These are phyloP conservation scores for Clarireedia homoeocarpa DNA, from an alignment of 2,329 filamentous ascomycete genomes.

Conservation along the genomic window DNA sequence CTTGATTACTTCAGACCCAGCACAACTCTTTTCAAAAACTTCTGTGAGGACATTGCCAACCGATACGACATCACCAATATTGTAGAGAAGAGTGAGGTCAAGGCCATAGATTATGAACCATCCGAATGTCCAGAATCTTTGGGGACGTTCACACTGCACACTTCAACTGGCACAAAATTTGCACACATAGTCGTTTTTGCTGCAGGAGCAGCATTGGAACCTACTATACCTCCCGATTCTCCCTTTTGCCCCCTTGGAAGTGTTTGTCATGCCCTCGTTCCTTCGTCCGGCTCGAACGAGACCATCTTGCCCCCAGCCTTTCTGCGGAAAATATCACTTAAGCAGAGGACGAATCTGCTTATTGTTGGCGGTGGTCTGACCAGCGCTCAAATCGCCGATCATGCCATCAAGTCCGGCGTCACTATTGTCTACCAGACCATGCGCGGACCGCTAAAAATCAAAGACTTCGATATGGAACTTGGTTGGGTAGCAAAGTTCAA, in stretches of 20 bases:
- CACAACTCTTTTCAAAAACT: slow-evolving; percentile 51
- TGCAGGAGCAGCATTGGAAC: slow-evolving; percentile 58
- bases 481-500: slow-evolving; percentile 78
- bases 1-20: slow-evolving; percentile 65
- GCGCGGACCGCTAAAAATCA: slow-evolving; percentile 50
- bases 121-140: slow-evolving; percentile 18
- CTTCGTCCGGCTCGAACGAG: not conserved
- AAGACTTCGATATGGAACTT: slow-evolving; percentile 71
- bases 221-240: slow-evolving; percentile 33
- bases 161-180: slow-evolving; percentile 45
- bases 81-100: slow-evolving; percentile 45
- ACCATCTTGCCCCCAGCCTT: slow-evolving; percentile 31
- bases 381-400: slow-evolving; percentile 64
- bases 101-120: slow-evolving; percentile 17
- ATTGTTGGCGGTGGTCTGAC: slow-evolving; percentile 71
- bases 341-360: slow-evolving; percentile 52
- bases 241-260: slow-evolving; percentile 29
- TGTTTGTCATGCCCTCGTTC: slow-evolving; percentile 17
- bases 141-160: slow-evolving; percentile 58
- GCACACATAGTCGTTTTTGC: slow-evolving; percentile 61
- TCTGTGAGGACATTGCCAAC: slow-evolving; percentile 48
- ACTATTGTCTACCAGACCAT: slow-evolving; percentile 63
- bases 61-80: slow-evolving; percentile 52
- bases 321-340: slow-evolving; percentile 41
- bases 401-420: slow-evolving; percentile 56